Evolutionary conservation across 2,329 filamentous ascomycete genomes (phyloP), one percentile per base, ranked within the genome.

Genomic region (Claviceps capensis): DNA sequence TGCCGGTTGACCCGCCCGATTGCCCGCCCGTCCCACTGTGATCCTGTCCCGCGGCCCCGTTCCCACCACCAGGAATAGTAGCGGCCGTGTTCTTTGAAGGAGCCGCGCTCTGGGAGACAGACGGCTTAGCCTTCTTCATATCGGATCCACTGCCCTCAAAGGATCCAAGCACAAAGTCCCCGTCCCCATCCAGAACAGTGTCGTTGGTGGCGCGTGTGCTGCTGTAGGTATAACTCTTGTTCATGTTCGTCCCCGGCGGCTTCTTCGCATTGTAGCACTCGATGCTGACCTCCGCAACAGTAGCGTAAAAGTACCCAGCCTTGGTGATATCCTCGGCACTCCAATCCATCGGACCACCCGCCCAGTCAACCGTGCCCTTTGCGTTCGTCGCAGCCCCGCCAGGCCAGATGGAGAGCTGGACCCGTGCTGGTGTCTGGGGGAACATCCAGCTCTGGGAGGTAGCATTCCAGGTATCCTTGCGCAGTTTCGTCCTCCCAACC

Each of bases 391-490:
- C 70, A 47, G 86, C 79, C 64, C 93, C 93, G 62, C 88, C 93
- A 42, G 93, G 93, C 93, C 93, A 98, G 63, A 98, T 82, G 16
- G 93, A 97, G 49, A 98, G 77, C 73, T 96, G 88, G 50, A 98
- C 79, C 60, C 91, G 87, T 16, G 90, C 72, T 4, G 93, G 93
- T 0, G 90, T 94, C 72, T 97, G 93, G 6, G 93, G 93, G 74
- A 79, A 98, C 61, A 85, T 75, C 77, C 83, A 98, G 67, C 83
- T 82, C 68, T 90, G 85, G 53, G 81, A 71, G 6, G 88, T 94
- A 13, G 74, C 71, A 71, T 98, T 96, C 82, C 85, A 97, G 13
- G 93, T 97, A 40, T 88, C 80, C 16, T 77, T 74, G 64, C 84
- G 83, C 65, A 89, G 76, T 66, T 88, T 75, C 23, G 79, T 84